Base-by-base conservation (phyloP, 2,329 filamentous ascomycete genomes). In the Chrysosporium keratinophilum region DNA sequence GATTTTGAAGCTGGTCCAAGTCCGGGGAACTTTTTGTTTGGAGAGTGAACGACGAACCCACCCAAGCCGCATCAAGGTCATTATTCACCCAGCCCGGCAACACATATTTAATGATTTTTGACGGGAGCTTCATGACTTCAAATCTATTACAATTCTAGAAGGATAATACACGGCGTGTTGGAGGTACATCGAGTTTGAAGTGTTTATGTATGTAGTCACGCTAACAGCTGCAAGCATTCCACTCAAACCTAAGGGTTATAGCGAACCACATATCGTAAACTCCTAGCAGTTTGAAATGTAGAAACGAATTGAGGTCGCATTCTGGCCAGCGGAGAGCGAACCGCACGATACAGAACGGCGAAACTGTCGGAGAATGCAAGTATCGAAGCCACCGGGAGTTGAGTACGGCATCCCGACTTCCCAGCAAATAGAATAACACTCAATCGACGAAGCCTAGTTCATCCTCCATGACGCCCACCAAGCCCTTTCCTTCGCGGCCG, bases 391-490 rank as follows among this genome's bases (percentile, higher is more conserved):
- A 14, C 15, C 37, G n/a, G n/a, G n/a, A n/a, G n/a, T n/a, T n/a
- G n/a, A n/a, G n/a, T 40, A 12, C 37, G 15, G 11, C 12, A 40
- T 40, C 11, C 15, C 37, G 11, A 40, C 15, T 3, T 4, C 37
- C 11, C 4, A 17, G 11, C 37, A 14, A 4, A 10, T 12, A 14
- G 12, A 10, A 14, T 17, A 40, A 28, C 23, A 28, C 14, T 65
- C 59, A 79, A 62, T 78, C 77, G 60, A 78, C 64, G 62, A 75
- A 79, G 3, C 77, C 76, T 72, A 81, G 72, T 63, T 81, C 78
- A 56, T 80, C 76, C 56, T 77, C 75, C 65, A 80, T 71, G n/a
- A 80, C 73, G 43, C 72, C 72, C 28, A 71, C 72, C 41, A 80
- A 62, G 0, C 74, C 73, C 14, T 69, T 67, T 45, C 67, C 65